Conservation (phyloP, 805 yeast genomes). For the Kockiozyma suomiensis region DNA sequence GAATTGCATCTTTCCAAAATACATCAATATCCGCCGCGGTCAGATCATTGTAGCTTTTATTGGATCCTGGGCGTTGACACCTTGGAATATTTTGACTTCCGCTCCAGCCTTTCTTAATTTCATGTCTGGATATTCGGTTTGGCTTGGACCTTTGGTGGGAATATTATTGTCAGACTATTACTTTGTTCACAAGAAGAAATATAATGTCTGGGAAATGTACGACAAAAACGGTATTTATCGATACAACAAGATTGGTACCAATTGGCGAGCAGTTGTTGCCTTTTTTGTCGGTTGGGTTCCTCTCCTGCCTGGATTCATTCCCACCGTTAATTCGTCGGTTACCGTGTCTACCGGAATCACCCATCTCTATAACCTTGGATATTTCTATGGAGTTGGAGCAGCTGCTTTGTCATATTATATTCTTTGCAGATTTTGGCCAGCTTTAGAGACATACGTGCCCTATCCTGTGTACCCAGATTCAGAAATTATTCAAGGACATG, state of each 20-base stretch:
- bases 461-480: slow-evolving; percentile 7
- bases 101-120: slow-evolving; percentile 45
- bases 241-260: slow-evolving; percentile 31
- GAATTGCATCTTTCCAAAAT: slow-evolving; percentile 47
- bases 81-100: slow-evolving; percentile 39
- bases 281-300: slow-evolving; percentile 27
- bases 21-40: slow-evolving; percentile 65
- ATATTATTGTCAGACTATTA: slow-evolving; percentile 18
- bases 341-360: slow-evolving; percentile 19
- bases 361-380: slow-evolving; percentile 35
- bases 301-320: slow-evolving; percentile 14
- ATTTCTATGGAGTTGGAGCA: slow-evolving; percentile 33
- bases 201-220: slow-evolving; percentile 30
- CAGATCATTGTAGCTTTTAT: slow-evolving; percentile 46
- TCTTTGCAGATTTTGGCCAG: slow-evolving; percentile 18
- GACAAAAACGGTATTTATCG: slow-evolving; percentile 29
- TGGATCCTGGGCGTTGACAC: slow-evolving; percentile 40
- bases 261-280: slow-evolving; percentile 28
- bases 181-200: slow-evolving; percentile 25
- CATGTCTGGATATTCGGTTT: slow-evolving; percentile 46
- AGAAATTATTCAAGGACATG: background rate
- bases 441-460: slow-evolving; percentile 10
- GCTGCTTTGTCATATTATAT: slow-evolving; percentile 25
- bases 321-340: slow-evolving; percentile 21
- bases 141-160: slow-evolving; percentile 46